Conservation (phyloP, 2,329 filamentous ascomycete species). For the Fusarium sp. region DNA sequence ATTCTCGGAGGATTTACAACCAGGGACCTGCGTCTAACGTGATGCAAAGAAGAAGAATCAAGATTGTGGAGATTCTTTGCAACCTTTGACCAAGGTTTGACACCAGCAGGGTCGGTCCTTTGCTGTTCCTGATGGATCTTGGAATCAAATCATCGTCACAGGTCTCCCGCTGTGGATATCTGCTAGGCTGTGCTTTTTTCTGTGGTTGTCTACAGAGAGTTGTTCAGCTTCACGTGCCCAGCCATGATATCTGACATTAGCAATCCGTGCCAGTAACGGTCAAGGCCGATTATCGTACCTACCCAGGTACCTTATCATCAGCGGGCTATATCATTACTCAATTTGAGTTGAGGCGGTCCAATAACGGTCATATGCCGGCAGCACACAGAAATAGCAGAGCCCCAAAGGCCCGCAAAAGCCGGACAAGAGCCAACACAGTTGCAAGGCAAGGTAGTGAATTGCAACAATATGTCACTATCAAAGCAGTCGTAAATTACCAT, state of each 20-base stretch:
- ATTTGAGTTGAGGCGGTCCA: conserved; percentile 28
- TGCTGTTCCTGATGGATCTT: conserved; percentile 12
- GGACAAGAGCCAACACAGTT: conserved; percentile 27
- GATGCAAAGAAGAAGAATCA: conserved; percentile 19
- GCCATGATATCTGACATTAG: conserved; percentile 4
- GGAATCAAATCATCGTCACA: conserved; percentile 16
- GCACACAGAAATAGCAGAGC: conserved; percentile 25
- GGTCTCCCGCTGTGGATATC: conserved; percentile 29
- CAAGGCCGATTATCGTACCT: conserved; percentile 12
- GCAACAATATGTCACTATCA: conserved; percentile 20
- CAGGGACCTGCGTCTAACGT: conserved; percentile 42
- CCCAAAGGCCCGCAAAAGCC: conserved; percentile 34
- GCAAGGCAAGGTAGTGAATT: conserved; percentile 3
- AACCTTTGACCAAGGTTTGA: conserved; percentile 15
- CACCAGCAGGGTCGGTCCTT: conserved; percentile 29
- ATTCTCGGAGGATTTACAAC: conserved; percentile 35
- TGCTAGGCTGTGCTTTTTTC: conserved; percentile 5
- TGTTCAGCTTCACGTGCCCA: conserved; percentile 8
- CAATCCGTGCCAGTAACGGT: not conserved
- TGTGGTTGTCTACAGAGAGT: not conserved
- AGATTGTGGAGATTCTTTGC: conserved; percentile 28
- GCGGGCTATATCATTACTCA: conserved; percentile 13
- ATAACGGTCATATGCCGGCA: conserved; percentile 22
- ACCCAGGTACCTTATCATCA: not conserved
- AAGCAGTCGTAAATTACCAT: conserved; percentile 13